These are phyloP conservation scores for Bjerkandera adusta DNA, from an alignment of 1,284 basidiomycete genomes.

Conservation along the genomic window DNA sequence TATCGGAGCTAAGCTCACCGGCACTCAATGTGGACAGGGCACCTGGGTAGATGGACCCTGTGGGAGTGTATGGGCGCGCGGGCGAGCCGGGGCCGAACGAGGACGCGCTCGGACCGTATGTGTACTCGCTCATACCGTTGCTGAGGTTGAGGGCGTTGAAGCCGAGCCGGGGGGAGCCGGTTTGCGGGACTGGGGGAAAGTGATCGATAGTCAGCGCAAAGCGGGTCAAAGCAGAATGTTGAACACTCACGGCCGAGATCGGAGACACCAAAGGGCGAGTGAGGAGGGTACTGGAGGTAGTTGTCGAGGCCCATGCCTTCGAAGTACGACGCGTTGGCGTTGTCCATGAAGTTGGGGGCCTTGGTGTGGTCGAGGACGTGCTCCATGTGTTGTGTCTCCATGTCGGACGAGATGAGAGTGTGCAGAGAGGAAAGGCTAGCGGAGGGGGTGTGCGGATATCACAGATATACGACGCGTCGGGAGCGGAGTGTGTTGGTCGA, in stretches of 20 bases:
- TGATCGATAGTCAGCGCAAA: slow-evolving; percentile 17
- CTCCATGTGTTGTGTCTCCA: slow-evolving; percentile 50
- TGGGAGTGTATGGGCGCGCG: slow-evolving; percentile 65
- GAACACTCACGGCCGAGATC: slow-evolving; percentile 42
- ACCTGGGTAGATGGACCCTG: slow-evolving; percentile 68
- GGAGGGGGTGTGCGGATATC: slow-evolving; percentile 24
- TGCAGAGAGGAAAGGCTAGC: slow-evolving; percentile 22
- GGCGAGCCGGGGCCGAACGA: slow-evolving; percentile 50
- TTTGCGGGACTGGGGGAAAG: slow-evolving; percentile 35
- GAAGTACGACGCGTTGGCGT: slow-evolving; percentile 43
- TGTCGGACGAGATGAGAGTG: slow-evolving; percentile 22
- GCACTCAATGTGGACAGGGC: slow-evolving; percentile 66
- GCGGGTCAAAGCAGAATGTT: slow-evolving; percentile 5
- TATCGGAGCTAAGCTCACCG: slow-evolving; percentile 69
- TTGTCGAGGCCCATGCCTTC: slow-evolving; percentile 53
- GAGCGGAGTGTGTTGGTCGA: slow-evolving; percentile 32
- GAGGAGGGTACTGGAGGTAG: slow-evolving; percentile 50
- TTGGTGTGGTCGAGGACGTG: slow-evolving; percentile 49
- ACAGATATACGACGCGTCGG: slow-evolving; percentile 29
- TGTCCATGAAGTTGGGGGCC: slow-evolving; percentile 51
- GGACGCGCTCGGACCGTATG: slow-evolving; percentile 52
- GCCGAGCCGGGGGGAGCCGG: slow-evolving; percentile 53
- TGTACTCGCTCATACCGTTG: slow-evolving; percentile 60
- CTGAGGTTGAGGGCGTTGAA: slow-evolving; percentile 61
- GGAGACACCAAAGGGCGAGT: slow-evolving; percentile 39